Evolutionary conservation across 345 rosid genomes (phyloP).

Genomic region (Abelmoschus esculentus): DNA sequence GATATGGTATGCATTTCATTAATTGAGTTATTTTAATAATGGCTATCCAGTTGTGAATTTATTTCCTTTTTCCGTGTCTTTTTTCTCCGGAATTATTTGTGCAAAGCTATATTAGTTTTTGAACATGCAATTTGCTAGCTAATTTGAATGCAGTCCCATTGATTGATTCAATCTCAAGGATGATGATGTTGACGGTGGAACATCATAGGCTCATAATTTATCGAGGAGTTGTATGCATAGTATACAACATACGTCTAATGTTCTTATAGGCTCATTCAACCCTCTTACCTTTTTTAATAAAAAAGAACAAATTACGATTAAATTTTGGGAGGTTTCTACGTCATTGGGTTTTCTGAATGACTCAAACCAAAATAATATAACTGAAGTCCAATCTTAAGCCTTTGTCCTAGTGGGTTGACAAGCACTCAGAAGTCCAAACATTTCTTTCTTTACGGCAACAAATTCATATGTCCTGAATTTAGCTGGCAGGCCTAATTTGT

Average conservation of each 20-base stretch:
- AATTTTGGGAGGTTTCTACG: not conserved
- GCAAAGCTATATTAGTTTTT: not conserved
- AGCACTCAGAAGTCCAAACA: not conserved
- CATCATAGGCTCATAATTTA: conserved; percentile 1
- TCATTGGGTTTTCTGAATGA: not conserved
- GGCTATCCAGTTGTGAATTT: not conserved
- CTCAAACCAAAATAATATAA: not conserved
- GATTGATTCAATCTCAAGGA: not conserved
- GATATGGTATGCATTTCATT: conserved; percentile 52
- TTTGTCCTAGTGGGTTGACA: not conserved
- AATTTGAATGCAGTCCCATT: not conserved
- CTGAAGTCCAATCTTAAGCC: not conserved
- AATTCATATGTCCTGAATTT: not conserved
- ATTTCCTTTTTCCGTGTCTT: not conserved
- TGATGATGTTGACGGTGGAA: not conserved
- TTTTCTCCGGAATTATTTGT: not conserved
- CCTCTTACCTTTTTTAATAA: not conserved
- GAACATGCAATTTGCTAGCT: not conserved
- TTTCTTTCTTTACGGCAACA: not conserved
- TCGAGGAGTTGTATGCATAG: not conserved
- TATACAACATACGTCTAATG: not conserved
- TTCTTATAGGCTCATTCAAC: not conserved
- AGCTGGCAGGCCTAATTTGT: not conserved
- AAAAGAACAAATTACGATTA: not conserved
- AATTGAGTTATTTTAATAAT: not conserved